These are phyloP conservation scores for Colletotrichum agaves DNA, from an alignment of 2,329 filamentous ascomycete species.

Conservation along the genomic window DNA sequence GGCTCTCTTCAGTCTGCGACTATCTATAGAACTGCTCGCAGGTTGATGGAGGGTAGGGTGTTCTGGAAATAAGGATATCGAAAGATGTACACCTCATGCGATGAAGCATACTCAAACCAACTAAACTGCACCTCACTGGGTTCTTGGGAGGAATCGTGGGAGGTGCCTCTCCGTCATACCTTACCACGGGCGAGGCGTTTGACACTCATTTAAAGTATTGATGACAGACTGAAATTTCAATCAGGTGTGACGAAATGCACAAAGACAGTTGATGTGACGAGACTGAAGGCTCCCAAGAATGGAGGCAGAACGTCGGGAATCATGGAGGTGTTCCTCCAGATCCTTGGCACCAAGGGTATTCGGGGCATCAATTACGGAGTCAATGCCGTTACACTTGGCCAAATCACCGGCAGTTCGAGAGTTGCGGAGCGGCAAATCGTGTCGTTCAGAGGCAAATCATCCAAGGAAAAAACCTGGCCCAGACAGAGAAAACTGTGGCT, in stretches of 20 bases:
- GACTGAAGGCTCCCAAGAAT: background rate
- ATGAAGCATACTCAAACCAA: too few species aligned
- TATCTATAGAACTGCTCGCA: constrained; percentile 58
- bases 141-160: constrained; percentile 31
- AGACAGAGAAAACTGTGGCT: constrained; percentile 26
- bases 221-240: background rate
- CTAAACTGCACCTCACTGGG: background rate
- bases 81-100: too few species aligned
- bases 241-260: constrained; percentile 36
- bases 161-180: constrained; percentile 35
- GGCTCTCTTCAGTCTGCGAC: constrained; percentile 51
- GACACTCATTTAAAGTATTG: too few species aligned
- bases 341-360: constrained; percentile 33
- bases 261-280: constrained; percentile 36
- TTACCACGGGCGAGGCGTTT: constrained; percentile 23
- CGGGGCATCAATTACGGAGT: constrained; percentile 35
- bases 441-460: constrained; percentile 7
- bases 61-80: constrained; percentile 39
- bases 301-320: constrained; percentile 20
- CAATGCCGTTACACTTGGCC: constrained; percentile 35
- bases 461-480: constrained; percentile 19
- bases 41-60: constrained; percentile 58
- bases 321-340: constrained; percentile 33
- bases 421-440: constrained; percentile 31
- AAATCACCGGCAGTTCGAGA: constrained; percentile 37